Evolutionary conservation across 257 asterid species (phyloP), one percentile per base, ranked within the genome.

Genomic region (Oldenlandia corymbosa): DNA sequence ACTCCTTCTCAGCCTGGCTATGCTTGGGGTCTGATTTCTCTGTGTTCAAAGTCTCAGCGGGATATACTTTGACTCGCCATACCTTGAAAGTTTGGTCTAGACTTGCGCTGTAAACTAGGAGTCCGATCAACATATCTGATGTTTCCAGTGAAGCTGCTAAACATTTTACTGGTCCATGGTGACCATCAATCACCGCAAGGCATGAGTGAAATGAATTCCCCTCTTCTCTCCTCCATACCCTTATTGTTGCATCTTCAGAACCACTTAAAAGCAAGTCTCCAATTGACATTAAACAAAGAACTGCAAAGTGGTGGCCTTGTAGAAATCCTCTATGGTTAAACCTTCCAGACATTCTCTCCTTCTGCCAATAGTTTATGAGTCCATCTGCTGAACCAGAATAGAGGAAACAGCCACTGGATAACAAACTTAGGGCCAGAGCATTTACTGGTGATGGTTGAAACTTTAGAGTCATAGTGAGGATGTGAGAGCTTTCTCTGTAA

Each of bases 311-410:
- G 68, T 84, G 95, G 2, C 92, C 92, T 53, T 82, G 90, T 47
- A 87, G 37, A 63, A 87, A 82, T 1, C 95, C 95, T 1, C 71
- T 75, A 16, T 86, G 95, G 16, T 86, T 86, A 49, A 79, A 86
- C 68, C 91, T 72, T 21, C 90, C 88, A 0, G 94, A 86, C 36
- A 71, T 76, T 34, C 64, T 73, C 57, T 86, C 94, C 76, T 86
- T 86, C 56, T 81, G 83, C 94, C 94, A 86, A 68, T 76, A 80
- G 70, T 86, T 86, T 41, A 86, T 78, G 66, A 86, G 80, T 36
- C 95, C 95, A 42, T 86, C 88, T 2, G 91, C 84, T 1, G 95
- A 86, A 13, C 91, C 95, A 0, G 91, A 84, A 43, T 86, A 86
- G 42, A 86, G 81, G 58, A 81, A 78, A 62, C 81, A 76, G 24